Evolutionary conservation across 805 yeast species (phyloP), one percentile per base, ranked within the genome.

Genomic region (Yarrowia hollandica): DNA sequence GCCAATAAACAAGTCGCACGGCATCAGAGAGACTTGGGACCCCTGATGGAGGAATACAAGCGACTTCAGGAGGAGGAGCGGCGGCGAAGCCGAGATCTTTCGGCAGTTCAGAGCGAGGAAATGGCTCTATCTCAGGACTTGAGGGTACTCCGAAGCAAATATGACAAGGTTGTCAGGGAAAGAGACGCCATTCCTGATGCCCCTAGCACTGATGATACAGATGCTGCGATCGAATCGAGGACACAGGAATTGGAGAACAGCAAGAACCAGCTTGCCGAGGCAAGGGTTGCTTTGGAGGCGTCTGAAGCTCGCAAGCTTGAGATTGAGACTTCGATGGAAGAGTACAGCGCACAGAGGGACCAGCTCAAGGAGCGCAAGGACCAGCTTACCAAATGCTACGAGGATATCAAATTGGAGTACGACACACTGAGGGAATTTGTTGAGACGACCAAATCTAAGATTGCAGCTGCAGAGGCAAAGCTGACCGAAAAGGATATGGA

Each of bases 381-480:
- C 10, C 9, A 42, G 22, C 14, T 14, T 18, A 1, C 7, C 3
- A 22, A 15, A 5, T 34, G 16, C 8, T 18, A 18, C 4, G 59
- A 60, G 15, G 39, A 42, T 5, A 14, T 23, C 65, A 14, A 63
- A 58, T 22, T 62, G 34, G 19, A 52, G 62, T 28, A 74, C 81
- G 60, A 71, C 23, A 22, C 71, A 52, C 15, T 23, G 11, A 16
- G 18, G 44, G 44, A 52, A 3, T 7, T 25, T 2, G 35, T 52
- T 8, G 14, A 22, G 67, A 73, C 48, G 69, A 79, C 44, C 68
- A 77, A 56, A 66, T 72, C 58, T 62, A 75, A 97, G 71, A 4
- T 44, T 5, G 19, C 5, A 8, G 86, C 87, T 3, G 90, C 87
- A 69, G 77, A 79, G 7, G 98, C 97, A 11, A 76, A 78, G 54